Base-by-base conservation (phyloP, 768 basidiomycete genomes). In the Saitozyma podzolica region DNA sequence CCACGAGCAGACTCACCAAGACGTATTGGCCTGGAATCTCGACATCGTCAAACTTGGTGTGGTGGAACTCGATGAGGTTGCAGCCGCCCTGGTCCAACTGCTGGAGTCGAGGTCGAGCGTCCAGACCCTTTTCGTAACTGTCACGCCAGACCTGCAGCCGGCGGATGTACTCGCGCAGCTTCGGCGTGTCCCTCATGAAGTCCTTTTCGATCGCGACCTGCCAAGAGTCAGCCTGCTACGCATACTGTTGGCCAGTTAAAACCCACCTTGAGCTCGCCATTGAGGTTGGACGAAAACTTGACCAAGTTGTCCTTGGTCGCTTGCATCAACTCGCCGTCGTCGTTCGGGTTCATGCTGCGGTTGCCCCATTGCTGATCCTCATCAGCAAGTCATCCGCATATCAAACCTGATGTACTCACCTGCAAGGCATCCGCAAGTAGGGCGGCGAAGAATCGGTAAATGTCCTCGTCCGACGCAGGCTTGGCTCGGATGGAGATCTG, bases 21-120 rank as follows among this genome's bases (percentile, higher is more conserved):
- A 92, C 90, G 77, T 99, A 99, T 79, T 99, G 96, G 8, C 96
- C 96, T n/a, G 94, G 94, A 54, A 99, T 86, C 75, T 99, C 94
- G 45, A 99, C 91, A 66, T 99, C 95, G 66, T 98, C 96, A 54
- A 95, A 92, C 78, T 93, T 96, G 74, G 87, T 88, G 79, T 97
- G 93, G 69, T 98, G 95, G 83, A 98, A 99, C 79, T 98, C 96
- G 8, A 91, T 90, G 70, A 99, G 83, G 80, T 93, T 96, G 80
- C 94, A 92, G 67, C 91, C 92, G 49, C 91, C 82, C 53, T 87
- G 82, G 65, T 96, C 93, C 59, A 99, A 82, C 6, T 91, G 86
- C 70, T 95, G 92, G 50, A 88, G 80, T 43, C 89, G 87, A 50
- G 92, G 91, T 48, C 92, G 84, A 29, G 87, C 83, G 74, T 97